These are phyloP conservation scores for Penicillium sp. DNA, from an alignment of 2,329 filamentous ascomycete genomes.

Conservation along the genomic window DNA sequence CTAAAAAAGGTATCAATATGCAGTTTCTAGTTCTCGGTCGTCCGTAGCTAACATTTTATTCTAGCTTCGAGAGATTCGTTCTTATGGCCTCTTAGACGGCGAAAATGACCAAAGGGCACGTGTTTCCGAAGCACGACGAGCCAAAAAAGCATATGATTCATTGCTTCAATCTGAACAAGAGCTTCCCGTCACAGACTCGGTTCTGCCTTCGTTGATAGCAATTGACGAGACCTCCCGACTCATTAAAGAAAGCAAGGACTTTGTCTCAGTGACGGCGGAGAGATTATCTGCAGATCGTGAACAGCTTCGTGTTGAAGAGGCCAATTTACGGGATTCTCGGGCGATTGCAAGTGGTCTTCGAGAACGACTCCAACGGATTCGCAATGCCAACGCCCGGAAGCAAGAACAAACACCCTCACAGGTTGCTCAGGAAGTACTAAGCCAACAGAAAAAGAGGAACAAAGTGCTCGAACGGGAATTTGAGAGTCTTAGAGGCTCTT, in stretches of 20 bases:
- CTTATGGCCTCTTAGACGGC: constrained; percentile 32
- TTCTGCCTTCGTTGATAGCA: constrained; percentile 70
- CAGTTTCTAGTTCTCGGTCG: no score
- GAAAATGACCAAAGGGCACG: constrained; percentile 33
- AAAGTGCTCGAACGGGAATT: constrained; percentile 62
- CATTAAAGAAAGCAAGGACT: constrained; percentile 63
- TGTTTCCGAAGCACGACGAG: constrained; percentile 48
- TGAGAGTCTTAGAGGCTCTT: constrained; percentile 59
- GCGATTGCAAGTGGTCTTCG: constrained; percentile 51
- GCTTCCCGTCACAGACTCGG: constrained; percentile 66
- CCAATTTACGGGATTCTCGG: constrained; percentile 49
- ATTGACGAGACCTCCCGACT: constrained; percentile 66
- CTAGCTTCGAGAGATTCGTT: constrained; percentile 36
- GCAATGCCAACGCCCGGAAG: constrained; percentile 57
- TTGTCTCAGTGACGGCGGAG: constrained; percentile 50
- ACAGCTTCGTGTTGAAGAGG: constrained; percentile 47
- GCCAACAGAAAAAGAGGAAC: constrained; percentile 61
- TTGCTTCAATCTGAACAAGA: constrained; percentile 63
- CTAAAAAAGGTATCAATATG: constrained; percentile 43
- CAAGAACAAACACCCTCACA: constrained; percentile 62
- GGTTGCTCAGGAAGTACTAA: constrained; percentile 62
- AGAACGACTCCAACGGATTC: constrained; percentile 61
- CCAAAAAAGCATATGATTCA: constrained; percentile 67
- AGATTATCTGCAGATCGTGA: constrained; percentile 41
- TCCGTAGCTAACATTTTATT: neutral